Percentiles rank a stretch among this genome's conserved stretches.
Evolutionary conservation across 495 filamentous ascomycete genomes (phyloP).

Genomic region (Cercophora scortea): DNA sequence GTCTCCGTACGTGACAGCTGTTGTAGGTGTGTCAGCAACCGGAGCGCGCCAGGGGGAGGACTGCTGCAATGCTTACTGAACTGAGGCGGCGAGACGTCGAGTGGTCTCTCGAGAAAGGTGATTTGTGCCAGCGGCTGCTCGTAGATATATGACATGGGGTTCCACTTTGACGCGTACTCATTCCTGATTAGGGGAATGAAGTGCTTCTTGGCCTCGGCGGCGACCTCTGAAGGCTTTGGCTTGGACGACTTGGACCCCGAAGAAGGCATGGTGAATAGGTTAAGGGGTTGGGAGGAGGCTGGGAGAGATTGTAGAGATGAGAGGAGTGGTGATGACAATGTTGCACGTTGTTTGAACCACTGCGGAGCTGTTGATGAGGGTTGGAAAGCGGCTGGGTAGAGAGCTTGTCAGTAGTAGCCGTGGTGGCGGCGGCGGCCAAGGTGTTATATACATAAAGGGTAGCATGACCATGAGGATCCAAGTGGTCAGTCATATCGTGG

Average conservation of each 20-base stretch:
- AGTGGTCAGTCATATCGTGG: no score
- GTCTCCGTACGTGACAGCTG: conserved; percentile 54
- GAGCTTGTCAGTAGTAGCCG: no score
- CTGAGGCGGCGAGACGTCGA: conserved; percentile 24
- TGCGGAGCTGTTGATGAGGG: no score
- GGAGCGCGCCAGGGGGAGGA: no score
- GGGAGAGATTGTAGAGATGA: no score
- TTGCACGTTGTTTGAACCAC: background rate
- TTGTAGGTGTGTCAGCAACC: no score
- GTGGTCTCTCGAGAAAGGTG: conserved; percentile 20
- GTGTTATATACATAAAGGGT: background rate
- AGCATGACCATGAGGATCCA: no score
- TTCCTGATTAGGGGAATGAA: conserved; percentile 53
- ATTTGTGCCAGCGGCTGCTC: conserved; percentile 32
- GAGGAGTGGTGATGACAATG: background rate
- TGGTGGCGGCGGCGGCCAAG: background rate
- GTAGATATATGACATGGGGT: conserved; percentile 42
- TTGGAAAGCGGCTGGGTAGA: no score
- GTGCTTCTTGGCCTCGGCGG: conserved; percentile 56
- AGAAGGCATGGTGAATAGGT: conserved; percentile 41
- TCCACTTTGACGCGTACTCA: conserved; percentile 37
- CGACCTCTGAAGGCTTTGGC: conserved; percentile 62
- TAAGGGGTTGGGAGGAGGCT: no score
- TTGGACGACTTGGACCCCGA: conserved; percentile 22
- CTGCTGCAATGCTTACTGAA: conserved; percentile 28